Evolutionary conservation across 352 stramenopile genomes (phyloP).

Genomic region (Phytophthora sp.): DNA sequence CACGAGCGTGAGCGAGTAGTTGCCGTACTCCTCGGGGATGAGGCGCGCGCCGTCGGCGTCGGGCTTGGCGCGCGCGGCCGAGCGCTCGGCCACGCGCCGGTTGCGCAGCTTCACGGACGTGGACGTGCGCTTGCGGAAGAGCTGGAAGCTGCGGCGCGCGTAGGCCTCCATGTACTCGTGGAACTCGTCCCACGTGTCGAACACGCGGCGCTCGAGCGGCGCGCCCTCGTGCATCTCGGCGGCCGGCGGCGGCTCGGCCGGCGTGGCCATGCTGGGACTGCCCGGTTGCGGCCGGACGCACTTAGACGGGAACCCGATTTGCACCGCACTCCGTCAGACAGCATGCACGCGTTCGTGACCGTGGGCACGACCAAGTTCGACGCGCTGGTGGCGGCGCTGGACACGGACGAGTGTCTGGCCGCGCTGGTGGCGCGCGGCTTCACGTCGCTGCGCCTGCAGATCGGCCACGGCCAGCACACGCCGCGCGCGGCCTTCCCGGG

Average conservation of each 20-base stretch:
- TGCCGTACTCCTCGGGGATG: slow-evolving; percentile 39
- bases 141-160: slow-evolving; percentile 34
- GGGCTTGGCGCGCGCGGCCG: slow-evolving; percentile 1
- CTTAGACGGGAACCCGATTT: too few species aligned
- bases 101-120: slow-evolving; percentile 43
- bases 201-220: slow-evolving; percentile 25
- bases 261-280: not conserved
- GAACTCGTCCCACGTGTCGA: slow-evolving; percentile 42
- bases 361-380: slow-evolving; percentile 96
- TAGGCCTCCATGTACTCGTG: slow-evolving; percentile 38
- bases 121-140: slow-evolving; percentile 49
- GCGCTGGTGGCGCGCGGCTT: slow-evolving; percentile 64
- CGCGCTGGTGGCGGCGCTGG: slow-evolving; percentile 78
- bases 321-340: too few species aligned
- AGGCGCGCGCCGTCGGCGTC: slow-evolving; percentile 2
- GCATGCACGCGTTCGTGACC: slow-evolving; percentile 87
- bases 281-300: not conserved
- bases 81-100: slow-evolving; percentile 27
- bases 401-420: slow-evolving; percentile 61
- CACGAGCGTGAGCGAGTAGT: slow-evolving; percentile 47
- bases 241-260: not conserved
- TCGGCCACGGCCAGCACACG: slow-evolving; percentile 73
- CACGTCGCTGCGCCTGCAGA: slow-evolving; percentile 76
- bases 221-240: slow-evolving; percentile 15
- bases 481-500: slow-evolving; percentile 44